A percentile compares a stretch with the other conserved stretches of the same genome.
These are phyloP conservation scores for Cercospora sp. DNA, from an alignment of 2,329 filamentous ascomycete species.

Conservation along the genomic window DNA sequence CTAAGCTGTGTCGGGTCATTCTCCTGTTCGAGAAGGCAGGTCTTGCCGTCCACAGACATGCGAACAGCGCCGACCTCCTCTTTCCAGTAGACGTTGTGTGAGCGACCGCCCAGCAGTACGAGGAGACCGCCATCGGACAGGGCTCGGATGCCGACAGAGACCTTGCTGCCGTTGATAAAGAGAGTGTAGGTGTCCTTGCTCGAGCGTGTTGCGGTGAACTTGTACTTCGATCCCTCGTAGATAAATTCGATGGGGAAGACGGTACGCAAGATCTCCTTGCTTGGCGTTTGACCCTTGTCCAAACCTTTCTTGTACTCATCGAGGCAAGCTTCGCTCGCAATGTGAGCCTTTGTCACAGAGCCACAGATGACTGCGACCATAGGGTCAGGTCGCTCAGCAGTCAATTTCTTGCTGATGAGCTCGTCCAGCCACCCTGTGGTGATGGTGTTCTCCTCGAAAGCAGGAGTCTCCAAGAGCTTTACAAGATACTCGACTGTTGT, in stretches of 20 bases:
- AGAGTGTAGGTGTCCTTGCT: constrained; percentile 93
- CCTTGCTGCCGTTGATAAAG: constrained; percentile 98
- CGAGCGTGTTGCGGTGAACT: constrained; percentile 94
- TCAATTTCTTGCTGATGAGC: constrained; percentile 96
- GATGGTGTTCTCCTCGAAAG: constrained; percentile 98
- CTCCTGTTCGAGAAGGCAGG: constrained; percentile 94
- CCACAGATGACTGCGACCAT: constrained; percentile 94
- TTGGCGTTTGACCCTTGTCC: constrained; percentile 95
- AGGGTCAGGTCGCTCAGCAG: constrained; percentile 89
- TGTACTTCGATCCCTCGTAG: constrained; percentile 94
- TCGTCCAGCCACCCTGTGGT: constrained; percentile 98
- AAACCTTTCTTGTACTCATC: constrained; percentile 82
- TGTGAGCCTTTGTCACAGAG: constrained; percentile 90
- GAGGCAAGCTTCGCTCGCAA: constrained; percentile 87
- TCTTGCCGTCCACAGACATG: constrained; percentile 96
- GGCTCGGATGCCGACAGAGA: constrained; percentile 85
- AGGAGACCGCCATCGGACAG: constrained; percentile 92
- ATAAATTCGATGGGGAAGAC: constrained; percentile 98
- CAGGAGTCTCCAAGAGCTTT: constrained; percentile 96
- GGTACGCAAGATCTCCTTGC: constrained; percentile 95
- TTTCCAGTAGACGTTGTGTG: constrained; percentile 99
- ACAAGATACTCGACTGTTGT: constrained; percentile 99
- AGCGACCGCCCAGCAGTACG: constrained; percentile 84
- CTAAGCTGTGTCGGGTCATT: constrained; percentile 97
- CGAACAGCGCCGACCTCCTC: constrained; percentile 96